phyloP scores from a whole-genome alignment of 345 rosid genomes.

The Gossypium anomalum region DNA sequence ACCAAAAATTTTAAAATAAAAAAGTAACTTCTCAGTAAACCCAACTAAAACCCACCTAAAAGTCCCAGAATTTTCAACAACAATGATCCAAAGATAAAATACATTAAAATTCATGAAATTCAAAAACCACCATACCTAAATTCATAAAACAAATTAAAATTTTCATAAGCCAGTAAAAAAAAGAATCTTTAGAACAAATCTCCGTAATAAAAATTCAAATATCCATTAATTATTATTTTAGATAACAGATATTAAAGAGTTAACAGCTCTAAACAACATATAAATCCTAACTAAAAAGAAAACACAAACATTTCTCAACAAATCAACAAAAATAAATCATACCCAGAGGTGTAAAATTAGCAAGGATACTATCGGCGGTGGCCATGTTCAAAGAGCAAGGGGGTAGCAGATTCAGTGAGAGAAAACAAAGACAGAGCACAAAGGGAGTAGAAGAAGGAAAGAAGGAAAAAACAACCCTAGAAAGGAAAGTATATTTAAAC shows the following conservation, averaged over 20 bases:
- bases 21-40: not conserved
- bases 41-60: constrained; percentile 2
- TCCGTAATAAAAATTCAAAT: constrained; percentile 1
- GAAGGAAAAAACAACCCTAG: constrained; percentile 30
- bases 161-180: not conserved
- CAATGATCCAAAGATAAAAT: not conserved
- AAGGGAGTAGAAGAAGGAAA: constrained; percentile 14
- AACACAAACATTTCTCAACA: constrained; percentile 3
- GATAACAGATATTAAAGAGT: constrained; percentile 1
- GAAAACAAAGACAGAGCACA: not conserved
- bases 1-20: not conserved
- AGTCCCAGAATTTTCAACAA: not conserved
- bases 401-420: constrained; percentile 19
- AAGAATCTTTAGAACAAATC: not conserved
- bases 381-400: constrained; percentile 36
- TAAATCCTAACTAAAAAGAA: not conserved
- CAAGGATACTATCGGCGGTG: constrained; percentile 52
- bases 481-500: not conserved
- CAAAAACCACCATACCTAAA: not conserved
- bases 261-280: not conserved
- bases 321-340: constrained; percentile 20
- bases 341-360: constrained; percentile 42
- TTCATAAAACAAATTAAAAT: not conserved
- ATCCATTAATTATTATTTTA: not conserved
- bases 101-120: not conserved